A percentile compares a stretch with the other conserved stretches of the same genome.
Evolutionary conservation across 75 land plant species (phyloP).

Genomic region (Azolla pinnata): DNA sequence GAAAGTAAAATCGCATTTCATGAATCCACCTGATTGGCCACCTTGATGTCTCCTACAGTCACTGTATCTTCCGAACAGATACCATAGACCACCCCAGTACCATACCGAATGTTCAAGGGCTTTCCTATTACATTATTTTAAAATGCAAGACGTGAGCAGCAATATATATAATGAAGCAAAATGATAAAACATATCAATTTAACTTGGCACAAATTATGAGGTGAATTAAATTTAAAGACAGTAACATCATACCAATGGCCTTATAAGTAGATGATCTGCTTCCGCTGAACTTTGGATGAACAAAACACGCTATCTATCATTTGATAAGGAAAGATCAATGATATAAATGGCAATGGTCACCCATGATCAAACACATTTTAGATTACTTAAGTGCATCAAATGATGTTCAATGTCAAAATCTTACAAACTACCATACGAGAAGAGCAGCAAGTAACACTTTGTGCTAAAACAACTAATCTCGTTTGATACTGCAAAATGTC

Average conservation of each 20-base stretch:
- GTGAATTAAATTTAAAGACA: neutral
- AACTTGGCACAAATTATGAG: neutral
- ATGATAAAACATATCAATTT: too few relatives aligned
- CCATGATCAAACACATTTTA: too few relatives aligned
- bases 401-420: too few relatives aligned
- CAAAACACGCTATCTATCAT: constrained; percentile 61
- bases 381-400: too few relatives aligned
- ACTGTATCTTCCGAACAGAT: constrained; percentile 65
- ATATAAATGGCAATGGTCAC: too few relatives aligned
- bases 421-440: too few relatives aligned
- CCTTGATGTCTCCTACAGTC: constrained; percentile 52
- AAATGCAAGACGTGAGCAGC: neutral
- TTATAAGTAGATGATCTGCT: constrained; percentile 55
- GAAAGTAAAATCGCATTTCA: neutral
- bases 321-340: too few relatives aligned
- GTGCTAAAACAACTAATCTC: too few relatives aligned
- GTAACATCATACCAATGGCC: constrained; percentile 43
- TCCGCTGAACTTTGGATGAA: constrained; percentile 63
- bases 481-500: too few relatives aligned
- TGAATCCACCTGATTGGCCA: constrained; percentile 48
- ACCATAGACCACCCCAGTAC: constrained; percentile 64
- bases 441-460: too few relatives aligned
- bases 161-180: neutral
- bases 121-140: constrained; percentile 48
- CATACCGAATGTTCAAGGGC: constrained; percentile 53